Evolutionary conservation across 2,329 filamentous ascomycete genomes (phyloP).

Genomic region (Emergomyces orientalis): DNA sequence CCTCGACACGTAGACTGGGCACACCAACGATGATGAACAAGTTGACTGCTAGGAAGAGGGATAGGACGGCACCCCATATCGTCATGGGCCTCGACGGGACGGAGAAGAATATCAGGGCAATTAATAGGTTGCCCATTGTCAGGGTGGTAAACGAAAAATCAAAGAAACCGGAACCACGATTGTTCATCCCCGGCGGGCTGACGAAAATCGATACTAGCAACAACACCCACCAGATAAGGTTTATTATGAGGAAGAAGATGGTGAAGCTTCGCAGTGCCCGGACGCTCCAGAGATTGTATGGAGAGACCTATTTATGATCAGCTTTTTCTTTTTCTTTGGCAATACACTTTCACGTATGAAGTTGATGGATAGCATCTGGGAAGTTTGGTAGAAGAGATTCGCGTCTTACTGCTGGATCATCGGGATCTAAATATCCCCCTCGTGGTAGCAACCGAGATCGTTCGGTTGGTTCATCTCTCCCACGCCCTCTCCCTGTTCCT

Average conservation of each 20-base stretch:
- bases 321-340: neutral
- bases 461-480: conserved; percentile 44
- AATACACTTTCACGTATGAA: neutral
- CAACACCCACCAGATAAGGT: conserved; percentile 86
- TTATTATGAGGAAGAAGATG: conserved; percentile 62
- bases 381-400: neutral
- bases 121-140: conserved; percentile 63
- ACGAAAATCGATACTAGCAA: conserved; percentile 85
- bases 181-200: conserved; percentile 77
- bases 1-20: conserved; percentile 64
- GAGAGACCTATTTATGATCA: conserved; percentile 50
- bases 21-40: conserved; percentile 72
- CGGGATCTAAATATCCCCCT: conserved; percentile 61
- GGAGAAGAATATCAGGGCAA: conserved; percentile 77
- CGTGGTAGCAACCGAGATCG: conserved; percentile 59
- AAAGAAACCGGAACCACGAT: conserved; percentile 85
- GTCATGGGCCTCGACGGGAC: conserved; percentile 72
- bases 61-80: conserved; percentile 59
- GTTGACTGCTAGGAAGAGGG: conserved; percentile 59
- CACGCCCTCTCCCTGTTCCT: neutral
- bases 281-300: conserved; percentile 91
- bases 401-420: conserved; percentile 65
- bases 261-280: conserved; percentile 70
- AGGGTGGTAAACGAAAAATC: conserved; percentile 75
- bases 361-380: neutral